These are phyloP conservation scores for Metarhizium robertsii DNA, from an alignment of 2,329 filamentous ascomycete genomes.

Conservation along the genomic window DNA sequence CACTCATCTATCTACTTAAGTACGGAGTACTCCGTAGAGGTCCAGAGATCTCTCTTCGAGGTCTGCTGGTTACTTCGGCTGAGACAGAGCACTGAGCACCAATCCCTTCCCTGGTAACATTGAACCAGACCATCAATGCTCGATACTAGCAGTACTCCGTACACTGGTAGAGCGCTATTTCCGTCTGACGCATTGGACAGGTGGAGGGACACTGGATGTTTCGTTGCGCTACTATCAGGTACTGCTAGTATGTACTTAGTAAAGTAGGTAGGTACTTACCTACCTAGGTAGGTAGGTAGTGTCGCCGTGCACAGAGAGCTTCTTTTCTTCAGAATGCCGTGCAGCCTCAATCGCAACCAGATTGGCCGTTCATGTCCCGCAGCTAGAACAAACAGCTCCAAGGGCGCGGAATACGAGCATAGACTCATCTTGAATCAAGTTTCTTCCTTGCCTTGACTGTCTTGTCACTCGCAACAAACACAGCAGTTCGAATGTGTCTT, in stretches of 20 bases:
- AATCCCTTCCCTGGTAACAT: background rate
- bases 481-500: background rate
- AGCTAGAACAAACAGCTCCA: background rate
- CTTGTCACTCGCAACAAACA: background rate
- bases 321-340: background rate
- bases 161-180: background rate
- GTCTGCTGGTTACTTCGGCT: background rate
- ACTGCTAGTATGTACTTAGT: no score
- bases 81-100: background rate
- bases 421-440: no score
- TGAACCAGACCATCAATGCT: background rate
- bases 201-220: no score
- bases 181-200: background rate
- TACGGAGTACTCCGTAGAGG: no score
- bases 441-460: background rate
- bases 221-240: no score
- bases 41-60: background rate
- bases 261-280: no score
- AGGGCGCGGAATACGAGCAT: no score
- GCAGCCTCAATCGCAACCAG: background rate
- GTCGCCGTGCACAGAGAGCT: no score
- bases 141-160: background rate
- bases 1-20: background rate
- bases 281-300: no score
- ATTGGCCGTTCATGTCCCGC: background rate